These are phyloP conservation scores for Colletotrichum musae DNA, from an alignment of 2,329 filamentous ascomycete genomes.

Conservation along the genomic window DNA sequence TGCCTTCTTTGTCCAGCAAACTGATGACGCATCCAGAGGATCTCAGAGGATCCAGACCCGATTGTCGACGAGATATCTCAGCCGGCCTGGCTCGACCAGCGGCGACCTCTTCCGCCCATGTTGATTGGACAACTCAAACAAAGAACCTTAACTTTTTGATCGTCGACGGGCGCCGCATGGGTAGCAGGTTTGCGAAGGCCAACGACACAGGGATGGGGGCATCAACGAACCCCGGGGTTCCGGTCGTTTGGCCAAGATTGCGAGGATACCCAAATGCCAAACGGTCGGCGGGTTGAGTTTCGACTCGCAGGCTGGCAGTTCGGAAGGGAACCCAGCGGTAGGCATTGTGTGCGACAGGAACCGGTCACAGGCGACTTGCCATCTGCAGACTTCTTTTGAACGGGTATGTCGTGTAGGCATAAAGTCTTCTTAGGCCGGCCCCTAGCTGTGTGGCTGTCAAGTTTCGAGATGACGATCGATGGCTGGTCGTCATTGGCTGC, in stretches of 20 bases:
- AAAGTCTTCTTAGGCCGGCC: slow-evolving; percentile 1
- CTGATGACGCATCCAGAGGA: background rate
- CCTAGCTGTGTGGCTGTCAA: slow-evolving; percentile 10
- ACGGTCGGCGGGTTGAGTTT: slow-evolving; percentile 13
- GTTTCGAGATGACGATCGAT: slow-evolving; percentile 17
- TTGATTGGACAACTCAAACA: slow-evolving; percentile 1
- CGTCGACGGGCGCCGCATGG: background rate
- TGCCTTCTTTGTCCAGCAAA: background rate
- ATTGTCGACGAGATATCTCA: background rate
- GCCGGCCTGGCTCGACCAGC: background rate
- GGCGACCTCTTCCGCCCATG: background rate
- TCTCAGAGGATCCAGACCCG: background rate
- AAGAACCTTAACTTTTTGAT: slow-evolving; percentile 14
- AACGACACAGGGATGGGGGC: slow-evolving; percentile 7
- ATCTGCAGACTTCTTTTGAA: slow-evolving; percentile 1
- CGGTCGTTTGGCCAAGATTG: slow-evolving; percentile 12
- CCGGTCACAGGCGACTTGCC: background rate
- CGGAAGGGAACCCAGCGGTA: background rate
- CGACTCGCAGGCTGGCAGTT: slow-evolving; percentile 14
- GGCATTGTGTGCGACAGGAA: slow-evolving; percentile 1
- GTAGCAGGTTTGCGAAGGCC: background rate
- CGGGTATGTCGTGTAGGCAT: slow-evolving; percentile 8
- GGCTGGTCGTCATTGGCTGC: slow-evolving; percentile 17
- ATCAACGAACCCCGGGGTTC: slow-evolving; percentile 4
- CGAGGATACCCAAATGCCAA: slow-evolving; percentile 6